phyloP scores from a whole-genome alignment of 1,284 basidiomycete genomes.

The Bondarzewia mesenterica region DNA sequence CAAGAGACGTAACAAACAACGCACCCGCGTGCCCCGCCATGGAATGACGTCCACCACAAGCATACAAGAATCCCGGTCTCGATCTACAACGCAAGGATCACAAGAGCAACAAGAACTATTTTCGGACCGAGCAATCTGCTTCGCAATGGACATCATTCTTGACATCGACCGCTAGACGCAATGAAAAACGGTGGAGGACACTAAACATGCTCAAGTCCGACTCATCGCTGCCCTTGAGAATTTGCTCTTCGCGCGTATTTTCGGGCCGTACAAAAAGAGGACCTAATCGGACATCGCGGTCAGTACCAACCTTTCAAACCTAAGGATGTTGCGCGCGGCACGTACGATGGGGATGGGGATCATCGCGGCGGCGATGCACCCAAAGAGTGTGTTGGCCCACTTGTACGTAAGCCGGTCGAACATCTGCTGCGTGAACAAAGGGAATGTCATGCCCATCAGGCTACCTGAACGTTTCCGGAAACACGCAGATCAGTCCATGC shows the following conservation, averaged over 20 bases:
- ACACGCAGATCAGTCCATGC: background rate
- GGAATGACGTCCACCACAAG: no score
- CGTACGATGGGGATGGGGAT: slow-evolving; percentile 61
- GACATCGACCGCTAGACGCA: no score
- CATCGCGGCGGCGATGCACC: slow-evolving; percentile 49
- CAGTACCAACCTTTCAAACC: background rate
- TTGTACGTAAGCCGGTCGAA: slow-evolving; percentile 51
- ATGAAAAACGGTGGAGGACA: no score
- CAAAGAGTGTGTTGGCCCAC: slow-evolving; percentile 70
- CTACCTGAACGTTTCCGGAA: no score
- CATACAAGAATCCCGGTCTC: no score
- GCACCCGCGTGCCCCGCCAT: no score
- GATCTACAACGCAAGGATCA: no score
- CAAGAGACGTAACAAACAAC: no score
- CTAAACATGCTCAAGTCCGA: no score
- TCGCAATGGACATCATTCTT: no score
- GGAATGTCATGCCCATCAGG: slow-evolving; percentile 49
- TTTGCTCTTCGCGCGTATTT: slow-evolving; percentile 52
- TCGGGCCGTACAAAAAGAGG: slow-evolving; percentile 21
- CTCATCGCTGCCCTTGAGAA: slow-evolving; percentile 32
- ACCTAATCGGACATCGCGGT: background rate
- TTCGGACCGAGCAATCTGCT: no score
- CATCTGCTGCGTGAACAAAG: slow-evolving; percentile 59
- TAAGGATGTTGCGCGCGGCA: slow-evolving; percentile 8
- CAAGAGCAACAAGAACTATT: no score